phyloP scores from a whole-genome alignment of 768 basidiomycete species.

The Russula emetica region DNA sequence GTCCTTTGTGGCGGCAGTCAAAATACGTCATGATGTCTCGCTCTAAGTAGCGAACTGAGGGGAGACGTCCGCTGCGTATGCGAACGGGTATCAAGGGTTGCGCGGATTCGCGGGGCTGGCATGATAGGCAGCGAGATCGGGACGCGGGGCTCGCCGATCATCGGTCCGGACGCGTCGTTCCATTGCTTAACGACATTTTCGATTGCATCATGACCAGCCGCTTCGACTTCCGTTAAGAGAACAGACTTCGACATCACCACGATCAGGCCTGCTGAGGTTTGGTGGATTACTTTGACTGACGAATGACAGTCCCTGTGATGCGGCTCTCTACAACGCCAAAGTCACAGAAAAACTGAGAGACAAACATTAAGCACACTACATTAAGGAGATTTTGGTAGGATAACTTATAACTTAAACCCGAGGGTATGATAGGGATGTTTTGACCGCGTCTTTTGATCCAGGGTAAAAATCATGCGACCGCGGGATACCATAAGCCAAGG shows the following conservation, averaged over 20 bases:
- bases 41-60: neutral
- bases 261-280: neutral
- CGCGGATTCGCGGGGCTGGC: no score
- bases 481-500: neutral
- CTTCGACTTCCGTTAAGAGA: conserved; percentile 5
- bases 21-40: neutral
- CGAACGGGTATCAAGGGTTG: neutral
- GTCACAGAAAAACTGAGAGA: no score
- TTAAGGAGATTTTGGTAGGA: neutral
- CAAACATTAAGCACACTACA: neutral
- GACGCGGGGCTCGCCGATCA: conserved; percentile 15
- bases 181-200: conserved; percentile 2
- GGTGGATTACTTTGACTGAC: neutral
- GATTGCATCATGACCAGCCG: neutral
- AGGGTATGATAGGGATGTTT: neutral
- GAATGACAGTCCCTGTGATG: neutral
- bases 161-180: neutral
- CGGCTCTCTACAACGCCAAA: neutral
- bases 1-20: neutral
- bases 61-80: neutral
- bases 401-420: neutral
- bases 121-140: conserved; percentile 3
- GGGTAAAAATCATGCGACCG: neutral
- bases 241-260: neutral
- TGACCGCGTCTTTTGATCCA: neutral